Evolutionary conservation across 345 rosid species (phyloP), one percentile per base, ranked within the genome.

Genomic region (Streptanthus diversifolius): DNA sequence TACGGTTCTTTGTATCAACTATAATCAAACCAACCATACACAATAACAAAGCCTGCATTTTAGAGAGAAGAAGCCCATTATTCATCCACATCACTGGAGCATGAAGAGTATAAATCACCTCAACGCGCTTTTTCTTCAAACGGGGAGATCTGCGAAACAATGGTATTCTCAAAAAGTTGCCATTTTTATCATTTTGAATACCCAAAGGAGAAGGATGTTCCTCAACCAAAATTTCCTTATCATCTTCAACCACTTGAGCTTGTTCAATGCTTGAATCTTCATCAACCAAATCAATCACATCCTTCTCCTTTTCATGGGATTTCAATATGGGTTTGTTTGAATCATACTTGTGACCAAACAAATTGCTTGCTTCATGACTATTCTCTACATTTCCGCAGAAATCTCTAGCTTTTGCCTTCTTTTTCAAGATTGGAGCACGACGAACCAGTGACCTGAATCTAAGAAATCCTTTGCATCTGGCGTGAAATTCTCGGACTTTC

Each of bases 381-480:
- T 33, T 51, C 13, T 64, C 62, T 29, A 66, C 77, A 13, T 43
- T 76, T 18, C 58, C 84, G 10, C 62, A 37, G 39, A 5, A 47
- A 25, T 54, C 79, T 6, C 74, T 56, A 45, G 63, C 24, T 44
- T 51, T 62, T 4, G 67, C 7, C 78, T 64, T 74, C 5, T 44
- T 72, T 60, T 54, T 33, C 19, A 37, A 66, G 5, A 8, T 18
- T 4, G 53, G 15, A 66, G 56, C 56, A 24, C 77, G 71, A 24
- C 78, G 73, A 3, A 37, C 21, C 1, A 51, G 30, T 5, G 77
- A 59, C 57, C 85, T 81, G 53, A 84, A 88, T 66, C 87, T 87
- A 27, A 30, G 71, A 13, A 57, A 63, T 66, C 91, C 83, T 74
- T 91, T 82, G 37, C 85, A 77, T 41, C 87, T 86, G 2, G 89